Evolutionary conservation across 1,284 basidiomycete genomes (phyloP).

Genomic region (Megacollybia platyphylla): DNA sequence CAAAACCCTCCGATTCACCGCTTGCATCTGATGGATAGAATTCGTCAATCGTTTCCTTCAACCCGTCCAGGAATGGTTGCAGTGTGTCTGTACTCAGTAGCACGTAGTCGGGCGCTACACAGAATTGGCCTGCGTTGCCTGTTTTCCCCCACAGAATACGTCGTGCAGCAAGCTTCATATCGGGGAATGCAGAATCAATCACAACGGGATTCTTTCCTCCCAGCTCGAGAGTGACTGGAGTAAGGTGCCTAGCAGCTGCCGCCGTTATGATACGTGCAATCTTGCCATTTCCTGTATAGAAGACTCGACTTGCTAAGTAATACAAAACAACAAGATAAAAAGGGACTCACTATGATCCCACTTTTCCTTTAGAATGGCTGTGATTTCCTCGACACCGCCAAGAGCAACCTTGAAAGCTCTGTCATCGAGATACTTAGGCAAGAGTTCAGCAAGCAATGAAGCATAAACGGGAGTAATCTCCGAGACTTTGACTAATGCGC

Average conservation of each 20-base stretch:
- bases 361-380: conserved; percentile 61
- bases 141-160: conserved; percentile 75
- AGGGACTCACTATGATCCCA: conserved; percentile 74
- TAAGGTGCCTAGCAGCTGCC: conserved; percentile 79
- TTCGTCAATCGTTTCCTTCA: conserved; percentile 44
- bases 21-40: neutral
- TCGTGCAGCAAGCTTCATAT: conserved; percentile 43
- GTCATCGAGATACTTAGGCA: conserved; percentile 72
- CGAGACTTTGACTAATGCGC: conserved; percentile 67
- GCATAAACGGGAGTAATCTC: conserved; percentile 62
- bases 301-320: conserved; percentile 21
- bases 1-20: neutral
- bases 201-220: conserved; percentile 77
- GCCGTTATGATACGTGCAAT: conserved; percentile 69
- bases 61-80: conserved; percentile 50
- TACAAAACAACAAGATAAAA: neutral
- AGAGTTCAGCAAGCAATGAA: conserved; percentile 56
- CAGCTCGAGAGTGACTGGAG: conserved; percentile 72
- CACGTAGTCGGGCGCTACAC: conserved; percentile 70
- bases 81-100: conserved; percentile 35
- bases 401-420: conserved; percentile 62
- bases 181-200: conserved; percentile 47
- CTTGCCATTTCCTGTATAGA: conserved; percentile 60
- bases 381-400: conserved; percentile 65
- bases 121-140: conserved; percentile 63